Percentiles rank a stretch among this genome's conserved stretches.
phyloP scores from a whole-genome alignment of 2,329 filamentous ascomycete species.

The Pyrenophora seminiperda region DNA sequence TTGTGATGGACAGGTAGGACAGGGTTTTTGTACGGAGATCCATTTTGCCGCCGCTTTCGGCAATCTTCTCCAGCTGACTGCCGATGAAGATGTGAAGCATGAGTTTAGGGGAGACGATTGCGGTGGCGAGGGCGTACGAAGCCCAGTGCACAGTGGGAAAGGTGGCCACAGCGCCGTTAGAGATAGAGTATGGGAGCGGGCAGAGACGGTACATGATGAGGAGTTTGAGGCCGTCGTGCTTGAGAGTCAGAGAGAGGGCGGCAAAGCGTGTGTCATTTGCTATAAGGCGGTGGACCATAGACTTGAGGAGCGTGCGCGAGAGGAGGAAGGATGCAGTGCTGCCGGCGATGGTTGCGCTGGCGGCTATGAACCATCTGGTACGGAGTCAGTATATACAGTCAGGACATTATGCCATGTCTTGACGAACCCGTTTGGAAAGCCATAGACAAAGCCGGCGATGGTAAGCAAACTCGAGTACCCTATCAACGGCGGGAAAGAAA shows the following conservation, averaged over 20 bases:
- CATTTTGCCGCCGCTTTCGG: constrained; percentile 86
- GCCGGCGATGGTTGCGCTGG: constrained; percentile 76
- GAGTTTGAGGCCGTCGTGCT: constrained; percentile 86
- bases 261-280: constrained; percentile 85
- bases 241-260: constrained; percentile 83
- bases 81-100: constrained; percentile 94
- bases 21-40: constrained; percentile 74
- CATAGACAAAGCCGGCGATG: constrained; percentile 72
- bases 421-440: constrained; percentile 70
- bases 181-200: constrained; percentile 88
- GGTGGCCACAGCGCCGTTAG: constrained; percentile 92
- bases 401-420: constrained; percentile 19
- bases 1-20: constrained; percentile 80
- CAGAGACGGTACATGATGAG: constrained; percentile 91
- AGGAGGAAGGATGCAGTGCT: constrained; percentile 80
- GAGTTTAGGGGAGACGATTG: constrained; percentile 81
- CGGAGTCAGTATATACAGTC: constrained; percentile 2
- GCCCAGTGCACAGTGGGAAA: constrained; percentile 83
- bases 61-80: constrained; percentile 77
- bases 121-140: constrained; percentile 80
- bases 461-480: constrained; percentile 82
- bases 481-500: constrained; percentile 85
- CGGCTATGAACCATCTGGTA: constrained; percentile 79
- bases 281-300: constrained; percentile 79
- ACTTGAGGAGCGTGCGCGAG: constrained; percentile 76